Conservation (phyloP, 129 eudicot species). For the Tagetes patula region DNA sequence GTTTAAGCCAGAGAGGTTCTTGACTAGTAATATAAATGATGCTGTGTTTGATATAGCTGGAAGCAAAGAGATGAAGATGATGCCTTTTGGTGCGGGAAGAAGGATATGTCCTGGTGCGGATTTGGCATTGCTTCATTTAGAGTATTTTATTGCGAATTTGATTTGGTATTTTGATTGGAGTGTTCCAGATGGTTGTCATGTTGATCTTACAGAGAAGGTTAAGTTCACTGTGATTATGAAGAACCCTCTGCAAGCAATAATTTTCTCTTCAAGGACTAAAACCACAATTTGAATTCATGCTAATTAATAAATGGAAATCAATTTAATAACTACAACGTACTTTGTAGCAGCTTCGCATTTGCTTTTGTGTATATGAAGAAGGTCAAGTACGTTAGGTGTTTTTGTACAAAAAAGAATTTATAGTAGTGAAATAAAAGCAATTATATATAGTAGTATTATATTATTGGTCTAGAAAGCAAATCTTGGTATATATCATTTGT, state of each 20-base stretch:
- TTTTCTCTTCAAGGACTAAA: not conserved
- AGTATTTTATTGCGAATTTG: not conserved
- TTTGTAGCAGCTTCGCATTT: no score
- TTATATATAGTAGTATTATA: no score
- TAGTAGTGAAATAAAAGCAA: no score
- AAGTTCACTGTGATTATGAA: not conserved
- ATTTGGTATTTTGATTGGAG: not conserved
- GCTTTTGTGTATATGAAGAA: no score
- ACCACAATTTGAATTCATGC: not conserved
- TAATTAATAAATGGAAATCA: no score
- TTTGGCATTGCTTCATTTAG: not conserved
- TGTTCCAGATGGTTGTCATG: not conserved
- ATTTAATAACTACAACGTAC: no score
- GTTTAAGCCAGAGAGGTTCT: slow-evolving; percentile 11
- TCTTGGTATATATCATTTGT: no score
- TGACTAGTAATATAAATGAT: not conserved
- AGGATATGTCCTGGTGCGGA: not conserved
- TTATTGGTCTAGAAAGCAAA: no score
- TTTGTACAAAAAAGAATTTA: no score
- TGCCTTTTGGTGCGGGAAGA: slow-evolving; percentile 6
- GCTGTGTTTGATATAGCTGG: not conserved
- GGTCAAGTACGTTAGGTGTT: no score
- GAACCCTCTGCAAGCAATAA: not conserved
- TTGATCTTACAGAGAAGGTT: not conserved
- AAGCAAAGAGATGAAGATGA: not conserved